phyloP scores from a whole-genome alignment of 805 yeast species.

The Cyberlindnera euphorbiae region DNA sequence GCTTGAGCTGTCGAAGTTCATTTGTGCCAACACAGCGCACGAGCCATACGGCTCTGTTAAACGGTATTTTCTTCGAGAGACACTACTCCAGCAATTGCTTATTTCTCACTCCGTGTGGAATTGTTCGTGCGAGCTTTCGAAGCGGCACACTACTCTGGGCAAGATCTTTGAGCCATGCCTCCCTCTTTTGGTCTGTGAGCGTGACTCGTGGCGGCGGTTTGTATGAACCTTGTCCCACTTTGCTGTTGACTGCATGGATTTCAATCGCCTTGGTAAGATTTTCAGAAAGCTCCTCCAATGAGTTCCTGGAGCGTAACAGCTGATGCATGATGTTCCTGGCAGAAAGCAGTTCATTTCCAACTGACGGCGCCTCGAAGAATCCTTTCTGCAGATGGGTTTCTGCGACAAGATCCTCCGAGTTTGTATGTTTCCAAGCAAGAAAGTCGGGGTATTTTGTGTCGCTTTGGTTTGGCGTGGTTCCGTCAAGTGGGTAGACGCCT shows the following conservation, averaged over 20 bases:
- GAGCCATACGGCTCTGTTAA: constrained; percentile 85
- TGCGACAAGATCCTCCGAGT: constrained; percentile 50
- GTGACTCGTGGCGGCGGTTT: constrained; percentile 89
- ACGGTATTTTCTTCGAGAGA: constrained; percentile 61
- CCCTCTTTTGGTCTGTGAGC: constrained; percentile 78
- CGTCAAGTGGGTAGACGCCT: constrained; percentile 31
- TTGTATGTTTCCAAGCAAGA: constrained; percentile 60
- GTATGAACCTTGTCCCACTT: constrained; percentile 48
- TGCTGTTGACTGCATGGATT: constrained; percentile 41
- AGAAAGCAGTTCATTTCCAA: constrained; percentile 62
- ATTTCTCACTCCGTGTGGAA: constrained; percentile 88
- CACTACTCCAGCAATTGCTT: constrained; percentile 70
- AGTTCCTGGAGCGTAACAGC: constrained; percentile 23
- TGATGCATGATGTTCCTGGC: constrained; percentile 53
- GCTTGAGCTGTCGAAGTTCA: constrained; percentile 55
- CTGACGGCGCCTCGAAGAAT: constrained; percentile 56
- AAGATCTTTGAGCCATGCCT: constrained; percentile 79
- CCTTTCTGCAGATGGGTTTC: constrained; percentile 65
- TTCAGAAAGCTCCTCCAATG: constrained; percentile 44
- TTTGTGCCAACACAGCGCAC: constrained; percentile 82
- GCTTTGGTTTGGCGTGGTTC: constrained; percentile 9
- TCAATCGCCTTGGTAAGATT: constrained; percentile 45
- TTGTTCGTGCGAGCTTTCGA: constrained; percentile 61
- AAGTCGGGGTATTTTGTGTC: constrained; percentile 58
- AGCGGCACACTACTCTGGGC: constrained; percentile 66